phyloP scores from a whole-genome alignment of 1,284 basidiomycete genomes.

The Agaricales sp. region DNA sequence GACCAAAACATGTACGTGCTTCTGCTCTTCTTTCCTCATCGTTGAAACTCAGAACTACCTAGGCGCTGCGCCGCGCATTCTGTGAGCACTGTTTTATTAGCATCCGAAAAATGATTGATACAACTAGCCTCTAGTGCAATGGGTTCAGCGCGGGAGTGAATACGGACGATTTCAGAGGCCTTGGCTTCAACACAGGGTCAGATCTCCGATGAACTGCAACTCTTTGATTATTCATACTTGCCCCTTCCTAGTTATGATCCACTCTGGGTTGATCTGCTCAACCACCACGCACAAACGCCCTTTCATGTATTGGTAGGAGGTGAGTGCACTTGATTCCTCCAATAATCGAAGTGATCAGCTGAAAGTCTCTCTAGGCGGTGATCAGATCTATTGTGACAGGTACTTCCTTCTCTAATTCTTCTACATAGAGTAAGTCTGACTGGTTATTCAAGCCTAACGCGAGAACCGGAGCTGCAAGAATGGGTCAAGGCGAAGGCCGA shows the following conservation, averaged over 20 bases:
- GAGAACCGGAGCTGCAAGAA: conserved; percentile 70
- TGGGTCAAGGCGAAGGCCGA: conserved; percentile 72
- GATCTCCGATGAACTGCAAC: neutral
- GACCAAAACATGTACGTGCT: conserved; percentile 68
- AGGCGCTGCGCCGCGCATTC: conserved; percentile 76
- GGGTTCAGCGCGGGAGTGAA: conserved; percentile 77
- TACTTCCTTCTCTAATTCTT: conserved; percentile 20
- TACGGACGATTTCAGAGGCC: conserved; percentile 67
- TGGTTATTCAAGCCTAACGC: conserved; percentile 35
- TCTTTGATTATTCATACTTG: neutral
- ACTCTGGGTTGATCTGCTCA: conserved; percentile 87
- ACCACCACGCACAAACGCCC: conserved; percentile 69
- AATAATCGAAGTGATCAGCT: neutral
- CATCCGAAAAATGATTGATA: conserved; percentile 2
- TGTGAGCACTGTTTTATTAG: conserved; percentile 27
- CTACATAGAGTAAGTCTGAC: neutral
- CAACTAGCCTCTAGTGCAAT: conserved; percentile 54
- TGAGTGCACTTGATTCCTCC: conserved; percentile 16
- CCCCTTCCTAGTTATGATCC: conserved; percentile 44
- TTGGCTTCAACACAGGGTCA: conserved; percentile 63
- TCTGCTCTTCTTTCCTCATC: neutral
- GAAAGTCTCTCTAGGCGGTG: conserved; percentile 27
- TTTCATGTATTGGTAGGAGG: conserved; percentile 85
- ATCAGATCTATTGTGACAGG: conserved; percentile 76
- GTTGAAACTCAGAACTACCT: neutral